These are phyloP conservation scores for Simmondsia chinensis DNA, from an alignment of 148 eudicot genomes.

Conservation along the genomic window DNA sequence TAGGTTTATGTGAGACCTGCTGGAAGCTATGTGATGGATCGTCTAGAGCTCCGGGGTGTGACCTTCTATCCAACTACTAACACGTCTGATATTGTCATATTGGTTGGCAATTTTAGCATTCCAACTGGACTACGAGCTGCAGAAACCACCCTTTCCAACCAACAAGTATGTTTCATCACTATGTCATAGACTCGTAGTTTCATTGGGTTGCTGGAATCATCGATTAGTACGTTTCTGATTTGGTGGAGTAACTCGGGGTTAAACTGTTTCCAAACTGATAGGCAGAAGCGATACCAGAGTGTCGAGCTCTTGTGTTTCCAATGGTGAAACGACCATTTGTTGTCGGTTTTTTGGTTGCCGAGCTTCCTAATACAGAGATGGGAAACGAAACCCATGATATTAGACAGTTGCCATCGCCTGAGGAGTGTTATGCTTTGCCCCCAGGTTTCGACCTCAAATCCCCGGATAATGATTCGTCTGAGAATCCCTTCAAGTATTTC, in stretches of 20 bases:
- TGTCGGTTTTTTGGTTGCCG: slow-evolving; percentile 97
- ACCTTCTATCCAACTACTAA: slow-evolving; percentile 48
- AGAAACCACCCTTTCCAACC: slow-evolving; percentile 74
- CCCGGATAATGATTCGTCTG: slow-evolving; percentile 29
- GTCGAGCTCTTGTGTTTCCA: slow-evolving; percentile 79
- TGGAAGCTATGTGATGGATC: slow-evolving; percentile 98
- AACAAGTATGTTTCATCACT: slow-evolving; percentile 35
- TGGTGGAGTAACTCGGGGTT: slow-evolving; percentile 5
- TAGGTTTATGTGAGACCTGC: slow-evolving; percentile 99
- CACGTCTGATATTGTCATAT: slow-evolving; percentile 55
- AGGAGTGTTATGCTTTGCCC: slow-evolving; percentile 42
- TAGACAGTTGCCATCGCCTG: slow-evolving; percentile 26
- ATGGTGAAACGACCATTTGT: slow-evolving; percentile 94
- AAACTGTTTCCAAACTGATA: slow-evolving; percentile 26
- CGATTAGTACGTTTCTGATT: no score
- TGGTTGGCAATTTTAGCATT: slow-evolving; percentile 62
- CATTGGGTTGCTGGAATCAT: no score
- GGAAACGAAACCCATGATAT: slow-evolving; percentile 29
- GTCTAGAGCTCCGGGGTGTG: slow-evolving; percentile 78
- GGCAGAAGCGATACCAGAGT: slow-evolving; percentile 80
- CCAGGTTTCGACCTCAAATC: slow-evolving; percentile 35
- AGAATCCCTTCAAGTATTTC: slow-evolving; percentile 22
- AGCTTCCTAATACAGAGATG: slow-evolving; percentile 53
- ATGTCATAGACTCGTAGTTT: no score
- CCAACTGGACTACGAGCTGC: slow-evolving; percentile 87